Conservation (phyloP, 495 filamentous ascomycete genomes). For the Chlorociboria aeruginascens region DNA sequence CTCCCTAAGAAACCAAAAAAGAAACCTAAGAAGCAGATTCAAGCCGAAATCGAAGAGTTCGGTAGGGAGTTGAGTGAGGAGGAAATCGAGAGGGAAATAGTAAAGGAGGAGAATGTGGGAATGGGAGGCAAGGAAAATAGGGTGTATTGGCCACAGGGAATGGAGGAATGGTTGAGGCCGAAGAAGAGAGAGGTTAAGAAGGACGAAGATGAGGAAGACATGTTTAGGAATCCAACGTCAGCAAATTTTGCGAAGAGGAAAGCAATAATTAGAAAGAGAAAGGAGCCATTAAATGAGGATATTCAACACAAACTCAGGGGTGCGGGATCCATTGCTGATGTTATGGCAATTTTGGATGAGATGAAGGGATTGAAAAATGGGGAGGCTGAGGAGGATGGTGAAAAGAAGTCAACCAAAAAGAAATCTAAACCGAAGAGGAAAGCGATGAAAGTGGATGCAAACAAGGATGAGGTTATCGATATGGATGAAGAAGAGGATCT, state of each 20-base stretch:
- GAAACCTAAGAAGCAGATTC: conserved; percentile 18
- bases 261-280: conserved; percentile 2
- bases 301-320: conserved; percentile 21
- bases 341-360: conserved; percentile 18
- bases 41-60: conserved; percentile 18
- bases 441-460: conserved; percentile 19
- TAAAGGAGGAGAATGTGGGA: conserved; percentile 60
- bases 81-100: conserved; percentile 29
- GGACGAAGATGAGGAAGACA: conserved; percentile 14
- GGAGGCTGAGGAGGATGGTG: conserved; percentile 3
- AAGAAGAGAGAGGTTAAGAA: conserved; percentile 59
- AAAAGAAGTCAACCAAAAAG: conserved; percentile 9
- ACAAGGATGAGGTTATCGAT: conserved; percentile 15
- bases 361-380: conserved; percentile 8
- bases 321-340: conserved; percentile 17
- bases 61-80: conserved; percentile 35
- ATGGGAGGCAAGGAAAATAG: conserved; percentile 83
- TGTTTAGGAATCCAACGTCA: conserved; percentile 21
- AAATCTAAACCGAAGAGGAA: conserved; percentile 17
- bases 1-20: conserved; percentile 35
- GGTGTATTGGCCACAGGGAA: conserved; percentile 85
- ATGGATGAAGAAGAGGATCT: conserved; percentile 21
- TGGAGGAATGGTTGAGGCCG: conserved; percentile 84
- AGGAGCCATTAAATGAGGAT: conserved; percentile 3
- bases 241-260: conserved; percentile 13